These are phyloP conservation scores for Sugiyamaella grinbergsii DNA, from an alignment of 1,139 yeast species.

Conservation along the genomic window DNA sequence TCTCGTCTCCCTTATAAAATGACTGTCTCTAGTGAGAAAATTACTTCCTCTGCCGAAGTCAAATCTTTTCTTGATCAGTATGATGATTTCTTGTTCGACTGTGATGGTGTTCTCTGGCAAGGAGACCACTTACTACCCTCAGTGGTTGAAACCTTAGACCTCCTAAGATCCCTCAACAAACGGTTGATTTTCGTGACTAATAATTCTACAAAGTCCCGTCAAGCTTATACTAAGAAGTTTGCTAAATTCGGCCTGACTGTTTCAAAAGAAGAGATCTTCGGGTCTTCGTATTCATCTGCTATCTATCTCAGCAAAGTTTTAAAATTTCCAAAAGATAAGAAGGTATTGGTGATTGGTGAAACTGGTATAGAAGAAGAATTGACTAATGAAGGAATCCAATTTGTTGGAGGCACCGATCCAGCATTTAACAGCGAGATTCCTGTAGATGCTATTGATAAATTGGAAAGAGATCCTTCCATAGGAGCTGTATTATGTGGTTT, in stretches of 20 bases:
- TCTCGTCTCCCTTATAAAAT: too few species aligned
- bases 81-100: conserved; percentile 86
- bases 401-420: conserved; percentile 72
- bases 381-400: conserved; percentile 62
- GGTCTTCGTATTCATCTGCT: conserved; percentile 90
- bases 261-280: conserved; percentile 75
- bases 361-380: conserved; percentile 78
- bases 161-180: conserved; percentile 57
- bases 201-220: conserved; percentile 88
- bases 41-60: conserved; percentile 53
- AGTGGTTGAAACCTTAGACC: conserved; percentile 64
- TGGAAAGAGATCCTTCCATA: conserved; percentile 64
- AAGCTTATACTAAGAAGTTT: conserved; percentile 75
- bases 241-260: conserved; percentile 69
- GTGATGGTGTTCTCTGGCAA: conserved; percentile 92
- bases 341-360: conserved; percentile 87
- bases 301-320: conserved; percentile 78
- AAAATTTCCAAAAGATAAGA: conserved; percentile 68
- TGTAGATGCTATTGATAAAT: conserved; percentile 40
- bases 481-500: conserved; percentile 92
- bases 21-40: conserved; percentile 38
- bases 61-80: conserved; percentile 58
- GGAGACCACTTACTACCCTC: conserved; percentile 75
- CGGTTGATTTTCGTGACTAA: conserved; percentile 87
- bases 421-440: conserved; percentile 31